Base-by-base conservation (phyloP, 2,329 filamentous ascomycete species). In the Paecilomyces fulvus region DNA sequence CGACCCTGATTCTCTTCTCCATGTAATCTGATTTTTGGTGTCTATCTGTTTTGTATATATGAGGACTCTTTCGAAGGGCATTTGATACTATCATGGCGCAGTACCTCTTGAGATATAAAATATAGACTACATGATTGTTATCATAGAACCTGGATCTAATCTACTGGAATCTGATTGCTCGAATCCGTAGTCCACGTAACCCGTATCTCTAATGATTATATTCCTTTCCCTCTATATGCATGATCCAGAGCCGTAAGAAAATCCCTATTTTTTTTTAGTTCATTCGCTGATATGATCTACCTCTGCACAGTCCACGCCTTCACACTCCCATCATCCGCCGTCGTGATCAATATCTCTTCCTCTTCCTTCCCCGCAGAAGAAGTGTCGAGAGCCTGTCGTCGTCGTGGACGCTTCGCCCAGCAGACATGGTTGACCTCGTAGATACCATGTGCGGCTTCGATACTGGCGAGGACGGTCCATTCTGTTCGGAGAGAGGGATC, bases 341-440 rank as follows among this genome's bases (percentile, higher is more conserved):
- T 96, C 14, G 88, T 94, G 20, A 97, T 78, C 51, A 99, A 78
- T 70, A 96, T 87, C 74, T 97, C 92, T 65, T 96, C 90, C 23
- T 73, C 79, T 1, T 82, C 80, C n/a, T 62, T 60, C 8, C 59
- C 12, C 3, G 30, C 7, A 6, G 30, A 25, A 17, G 12, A 20
- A 17, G 30, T 52, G 25, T 52, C 31, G 2, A 30, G 37, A 20
- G 14, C 55, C 72, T 86, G 52, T 79, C 61, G 63, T 46, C 67
- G 79, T 69, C 96, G 91, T 56, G 84, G 88, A 56, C 92, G 80
- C 64, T 81, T 83, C 62, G 90, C 91, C 94, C 94, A 99, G 1
- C 83, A 85, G 52, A 94, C 82, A 72, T 96, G 91, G 67, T 99
- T 99, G 61, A 97, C 81, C 74, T 99, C 94, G 67, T 92, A 96